A percentile compares a stretch with the other conserved stretches of the same genome.
phyloP scores from a whole-genome alignment of 192 early-diverging fungal genomes.

The Mortierella hygrophila region DNA sequence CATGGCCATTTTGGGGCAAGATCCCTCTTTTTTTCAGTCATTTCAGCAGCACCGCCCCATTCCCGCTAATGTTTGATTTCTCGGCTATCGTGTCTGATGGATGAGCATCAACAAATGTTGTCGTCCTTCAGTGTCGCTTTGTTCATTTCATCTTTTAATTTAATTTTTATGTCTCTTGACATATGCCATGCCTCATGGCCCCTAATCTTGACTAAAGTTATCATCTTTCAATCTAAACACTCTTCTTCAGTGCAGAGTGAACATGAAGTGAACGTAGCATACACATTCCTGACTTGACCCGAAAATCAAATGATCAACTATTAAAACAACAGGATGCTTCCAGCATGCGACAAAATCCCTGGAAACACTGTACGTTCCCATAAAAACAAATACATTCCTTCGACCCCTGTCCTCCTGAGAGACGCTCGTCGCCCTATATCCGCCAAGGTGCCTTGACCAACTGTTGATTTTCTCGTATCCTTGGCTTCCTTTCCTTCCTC shows the following conservation, averaged over 20 bases:
- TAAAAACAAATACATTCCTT: not conserved
- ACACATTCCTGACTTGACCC: not conserved
- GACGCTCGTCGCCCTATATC: not conserved
- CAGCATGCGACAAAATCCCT: too few species aligned
- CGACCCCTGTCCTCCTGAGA: not conserved
- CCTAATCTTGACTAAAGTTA: not conserved
- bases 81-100: not conserved
- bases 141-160: slow-evolving; percentile 2
- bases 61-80: not conserved
- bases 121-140: not conserved
- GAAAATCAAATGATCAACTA: not conserved
- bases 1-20: slow-evolving; percentile 8
- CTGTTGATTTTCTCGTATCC: not conserved
- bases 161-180: not conserved
- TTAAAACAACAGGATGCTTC: not conserved
- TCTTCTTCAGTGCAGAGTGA: not conserved
- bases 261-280: not conserved
- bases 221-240: not conserved
- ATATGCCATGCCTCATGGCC: not conserved
- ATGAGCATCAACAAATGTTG: not conserved
- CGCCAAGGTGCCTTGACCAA: not conserved
- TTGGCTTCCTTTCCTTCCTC: not conserved
- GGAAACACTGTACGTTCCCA: not conserved
- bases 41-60: not conserved
- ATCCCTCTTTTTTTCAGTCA: not conserved